These are phyloP conservation scores for Populus alba DNA, from an alignment of 345 rosid genomes.

Conservation along the genomic window DNA sequence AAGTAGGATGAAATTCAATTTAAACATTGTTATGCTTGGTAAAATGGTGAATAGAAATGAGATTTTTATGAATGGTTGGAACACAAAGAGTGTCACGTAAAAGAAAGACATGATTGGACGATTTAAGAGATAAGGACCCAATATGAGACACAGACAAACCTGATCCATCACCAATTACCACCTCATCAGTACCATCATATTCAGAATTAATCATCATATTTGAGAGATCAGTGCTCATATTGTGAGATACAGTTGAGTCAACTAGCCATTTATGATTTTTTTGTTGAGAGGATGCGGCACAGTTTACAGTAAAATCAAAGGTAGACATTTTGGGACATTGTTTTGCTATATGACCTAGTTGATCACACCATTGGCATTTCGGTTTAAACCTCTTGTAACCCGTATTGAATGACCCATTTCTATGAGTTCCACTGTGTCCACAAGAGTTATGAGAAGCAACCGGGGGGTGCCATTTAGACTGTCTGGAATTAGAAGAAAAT, in stretches of 20 bases:
- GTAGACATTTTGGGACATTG: too few species aligned
- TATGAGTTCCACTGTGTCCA: accelerated
- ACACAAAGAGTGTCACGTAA: background rate
- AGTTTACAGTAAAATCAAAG: too few species aligned
- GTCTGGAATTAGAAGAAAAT: too few species aligned
- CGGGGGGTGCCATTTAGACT: background rate
- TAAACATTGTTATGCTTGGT: background rate
- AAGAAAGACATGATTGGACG: background rate
- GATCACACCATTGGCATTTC: background rate
- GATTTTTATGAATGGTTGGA: background rate
- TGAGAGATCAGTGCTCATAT: too few species aligned
- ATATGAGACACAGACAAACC: background rate
- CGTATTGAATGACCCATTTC: background rate
- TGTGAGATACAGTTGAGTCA: too few species aligned
- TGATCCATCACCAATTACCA: background rate
- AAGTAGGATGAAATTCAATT: background rate
- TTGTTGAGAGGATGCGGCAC: too few species aligned
- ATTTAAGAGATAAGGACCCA: background rate
- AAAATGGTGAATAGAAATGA: too few species aligned
- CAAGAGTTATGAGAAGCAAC: background rate
- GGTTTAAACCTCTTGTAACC: too few species aligned
- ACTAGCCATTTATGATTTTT: too few species aligned
- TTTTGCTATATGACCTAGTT: background rate
- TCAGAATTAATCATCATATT: too few species aligned
- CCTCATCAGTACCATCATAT: background rate